These are phyloP conservation scores for Gossypium stocksii DNA, from an alignment of 345 rosid species.

Conservation along the genomic window DNA sequence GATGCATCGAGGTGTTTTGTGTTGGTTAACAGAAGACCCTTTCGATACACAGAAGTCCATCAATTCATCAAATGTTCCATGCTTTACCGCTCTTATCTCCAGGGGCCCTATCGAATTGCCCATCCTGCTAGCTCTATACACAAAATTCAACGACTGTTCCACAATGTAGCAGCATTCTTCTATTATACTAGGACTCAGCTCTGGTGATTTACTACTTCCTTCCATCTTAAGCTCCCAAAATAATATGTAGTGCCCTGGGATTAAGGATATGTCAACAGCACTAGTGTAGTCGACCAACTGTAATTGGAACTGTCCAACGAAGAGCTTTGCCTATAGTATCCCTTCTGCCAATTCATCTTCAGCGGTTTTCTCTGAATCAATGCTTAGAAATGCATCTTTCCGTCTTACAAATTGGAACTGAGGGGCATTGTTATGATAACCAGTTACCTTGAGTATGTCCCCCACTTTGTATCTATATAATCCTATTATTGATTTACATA, in stretches of 20 bases:
- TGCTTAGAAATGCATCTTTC: slow-evolving; percentile 43
- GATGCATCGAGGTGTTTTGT: slow-evolving; percentile 89
- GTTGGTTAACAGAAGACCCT: slow-evolving; percentile 82
- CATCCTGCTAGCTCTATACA: slow-evolving; percentile 70
- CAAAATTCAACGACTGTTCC: slow-evolving; percentile 72
- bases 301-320: slow-evolving; percentile 36
- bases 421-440: slow-evolving; percentile 50
- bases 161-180: slow-evolving; percentile 64
- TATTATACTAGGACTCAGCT: slow-evolving; percentile 45
- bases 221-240: slow-evolving; percentile 50
- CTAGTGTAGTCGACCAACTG: slow-evolving; percentile 50
- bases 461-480: slow-evolving; percentile 54
- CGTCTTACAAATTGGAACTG: slow-evolving; percentile 44
- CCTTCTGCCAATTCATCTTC: slow-evolving; percentile 58
- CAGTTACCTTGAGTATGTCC: slow-evolving; percentile 53
- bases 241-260: slow-evolving; percentile 56
- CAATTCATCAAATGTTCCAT: slow-evolving; percentile 66
- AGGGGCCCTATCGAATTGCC: slow-evolving; percentile 71
- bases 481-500: slow-evolving; percentile 26
- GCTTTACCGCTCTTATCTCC: slow-evolving; percentile 73
- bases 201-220: slow-evolving; percentile 17
- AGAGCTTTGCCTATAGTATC: slow-evolving; percentile 34
- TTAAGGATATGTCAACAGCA: slow-evolving; percentile 35
- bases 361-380: slow-evolving; percentile 52
- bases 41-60: slow-evolving; percentile 75